Evolutionary conservation across 495 filamentous ascomycete genomes (phyloP).

Genomic region (Parmelia sp.): DNA sequence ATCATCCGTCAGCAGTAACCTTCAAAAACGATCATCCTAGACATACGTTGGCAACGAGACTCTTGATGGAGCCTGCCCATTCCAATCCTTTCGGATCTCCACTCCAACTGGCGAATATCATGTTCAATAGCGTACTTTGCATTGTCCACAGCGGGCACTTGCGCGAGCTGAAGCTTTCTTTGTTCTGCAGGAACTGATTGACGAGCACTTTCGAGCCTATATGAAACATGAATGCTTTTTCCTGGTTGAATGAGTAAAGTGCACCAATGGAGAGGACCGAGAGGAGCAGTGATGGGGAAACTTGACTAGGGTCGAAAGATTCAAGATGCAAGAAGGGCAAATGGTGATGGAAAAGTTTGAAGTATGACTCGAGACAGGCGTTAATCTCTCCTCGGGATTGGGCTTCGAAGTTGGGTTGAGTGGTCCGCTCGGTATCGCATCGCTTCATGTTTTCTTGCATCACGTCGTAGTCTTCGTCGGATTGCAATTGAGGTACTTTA

Average conservation of each 20-base stretch:
- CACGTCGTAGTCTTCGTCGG: constrained; percentile 47
- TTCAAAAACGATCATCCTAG: not conserved
- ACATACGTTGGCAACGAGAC: constrained; percentile 76
- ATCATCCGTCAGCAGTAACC: constrained; percentile 13
- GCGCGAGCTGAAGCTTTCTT: constrained; percentile 97
- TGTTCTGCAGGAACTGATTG: constrained; percentile 94
- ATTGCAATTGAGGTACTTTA: constrained; percentile 56
- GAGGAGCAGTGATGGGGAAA: constrained; percentile 74
- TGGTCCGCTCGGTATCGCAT: constrained; percentile 71
- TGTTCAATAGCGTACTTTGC: constrained; percentile 92
- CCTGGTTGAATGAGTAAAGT: constrained; percentile 93
- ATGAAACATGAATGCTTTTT: constrained; percentile 93
- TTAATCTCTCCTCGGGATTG: constrained; percentile 73
- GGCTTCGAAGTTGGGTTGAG: constrained; percentile 83
- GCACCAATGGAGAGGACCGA: constrained; percentile 94
- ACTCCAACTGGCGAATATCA: constrained; percentile 99
- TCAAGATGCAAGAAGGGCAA: constrained; percentile 92
- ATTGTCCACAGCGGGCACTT: constrained; percentile 98
- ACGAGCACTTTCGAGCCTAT: constrained; percentile 95
- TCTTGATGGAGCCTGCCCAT: constrained; percentile 98
- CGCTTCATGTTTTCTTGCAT: constrained; percentile 83
- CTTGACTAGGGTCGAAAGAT: constrained; percentile 73
- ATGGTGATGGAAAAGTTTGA: constrained; percentile 94
- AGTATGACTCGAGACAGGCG: constrained; percentile 89
- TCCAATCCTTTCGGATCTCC: constrained; percentile 95